These are phyloP conservation scores for Aurinia saxatilis DNA, from an alignment of 345 rosid species.

Conservation along the genomic window DNA sequence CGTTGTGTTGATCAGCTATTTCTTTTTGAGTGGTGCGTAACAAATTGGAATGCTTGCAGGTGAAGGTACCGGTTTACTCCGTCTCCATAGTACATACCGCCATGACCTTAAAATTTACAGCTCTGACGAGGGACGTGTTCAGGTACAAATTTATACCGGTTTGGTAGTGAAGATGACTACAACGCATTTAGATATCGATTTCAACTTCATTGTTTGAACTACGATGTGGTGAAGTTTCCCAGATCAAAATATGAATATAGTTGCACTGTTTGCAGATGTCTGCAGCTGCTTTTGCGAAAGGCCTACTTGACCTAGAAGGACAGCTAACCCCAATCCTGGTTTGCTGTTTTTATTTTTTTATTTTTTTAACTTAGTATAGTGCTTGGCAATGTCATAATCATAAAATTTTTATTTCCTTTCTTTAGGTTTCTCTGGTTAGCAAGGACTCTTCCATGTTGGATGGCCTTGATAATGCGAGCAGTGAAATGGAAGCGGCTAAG, in stretches of 20 bases:
- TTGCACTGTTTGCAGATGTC: conserved; percentile 69
- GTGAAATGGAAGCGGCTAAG: conserved; percentile 95
- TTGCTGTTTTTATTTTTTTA: conserved; percentile 17
- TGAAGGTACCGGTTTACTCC: conserved; percentile 97
- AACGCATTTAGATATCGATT: not conserved
- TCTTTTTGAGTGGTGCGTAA: conserved; percentile 7
- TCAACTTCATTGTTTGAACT: not conserved
- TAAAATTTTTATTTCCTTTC: conserved; percentile 11
- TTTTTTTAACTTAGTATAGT: not conserved
- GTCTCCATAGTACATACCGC: conserved; percentile 97
- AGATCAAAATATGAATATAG: conserved; percentile 1
- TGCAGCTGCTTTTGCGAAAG: conserved; percentile 99
- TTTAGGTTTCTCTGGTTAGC: conserved; percentile 97
- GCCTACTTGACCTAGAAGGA: conserved; percentile 98
- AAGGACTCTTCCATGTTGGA: conserved; percentile 99
- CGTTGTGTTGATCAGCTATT: not conserved
- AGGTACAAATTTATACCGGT: conserved; percentile 41
- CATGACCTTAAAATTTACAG: conserved; percentile 99
- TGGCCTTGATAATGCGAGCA: conserved; percentile 92
- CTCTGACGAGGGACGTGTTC: conserved; percentile 99
- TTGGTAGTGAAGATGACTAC: not conserved
- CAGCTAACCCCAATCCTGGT: conserved; percentile 98
- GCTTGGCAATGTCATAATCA: conserved; percentile 1
- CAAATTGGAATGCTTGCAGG: conserved; percentile 40
- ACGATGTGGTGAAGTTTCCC: not conserved